Base-by-base conservation (phyloP, 352 stramenopile species). In the Pythium monospermum region DNA sequence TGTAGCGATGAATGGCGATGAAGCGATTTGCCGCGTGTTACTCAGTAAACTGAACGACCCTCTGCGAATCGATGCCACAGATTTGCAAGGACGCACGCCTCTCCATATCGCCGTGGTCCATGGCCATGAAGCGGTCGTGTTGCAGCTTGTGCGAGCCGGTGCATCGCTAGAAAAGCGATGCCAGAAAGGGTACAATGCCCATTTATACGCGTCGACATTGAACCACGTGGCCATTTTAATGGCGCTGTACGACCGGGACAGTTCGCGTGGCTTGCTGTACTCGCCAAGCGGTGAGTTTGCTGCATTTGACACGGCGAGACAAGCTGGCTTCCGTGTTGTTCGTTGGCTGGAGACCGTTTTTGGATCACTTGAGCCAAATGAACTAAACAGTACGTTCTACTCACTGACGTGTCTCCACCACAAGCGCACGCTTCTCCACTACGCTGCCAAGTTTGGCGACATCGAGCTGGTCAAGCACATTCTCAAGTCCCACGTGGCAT, bases 151-250 rank as follows among this genome's bases (percentile, higher is more conserved):
- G 4, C 44, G 52, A 22, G 62, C 53, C 18, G 76, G 73, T 10
- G 71, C 76, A 13, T 83, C 71, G 0, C 19, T 72, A 0, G 36
- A 59, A 37, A 21, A 64, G 16, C 66, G 69, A 1, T 85, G 68
- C 27, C 36, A 40, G 0, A 26, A 64, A n/a, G 73, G 69, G 10
- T 60, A 66, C 10, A 85, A 74, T 11, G 63, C 76, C 0, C 40
- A 80, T 11, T 31, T 87, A 18, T 80, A 80, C 38, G 76, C 73
- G 11, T 63, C 66, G 0, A 76, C 71, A 37, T 68, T 61, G 42
- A 81, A 87, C 47, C 61, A 71, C 18, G 36, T 83, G 12, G 61
- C 57, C 12, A 77, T 83, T 27, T 33, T 83, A 2, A 77, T 87
- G 59, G 35, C 59, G 6, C 37, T 87, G 4, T 70, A 68, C 35